Evolutionary conservation across 345 rosid genomes (phyloP).

Genomic region (Hirschfeldia incana): DNA sequence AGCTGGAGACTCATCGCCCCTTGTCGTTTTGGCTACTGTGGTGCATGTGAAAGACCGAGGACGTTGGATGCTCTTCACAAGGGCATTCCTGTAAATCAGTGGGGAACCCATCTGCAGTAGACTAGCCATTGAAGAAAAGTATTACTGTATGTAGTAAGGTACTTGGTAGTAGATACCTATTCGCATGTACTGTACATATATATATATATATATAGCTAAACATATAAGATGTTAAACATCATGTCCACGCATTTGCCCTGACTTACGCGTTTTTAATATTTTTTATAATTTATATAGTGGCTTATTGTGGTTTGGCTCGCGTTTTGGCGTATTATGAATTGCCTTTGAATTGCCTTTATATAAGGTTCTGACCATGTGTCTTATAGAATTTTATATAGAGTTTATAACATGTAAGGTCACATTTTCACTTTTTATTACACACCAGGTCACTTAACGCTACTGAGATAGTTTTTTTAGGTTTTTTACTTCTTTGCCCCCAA

Average conservation of each 20-base stretch:
- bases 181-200: background rate
- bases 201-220: background rate
- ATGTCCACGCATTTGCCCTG: background rate
- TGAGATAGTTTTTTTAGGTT: too few relatives aligned
- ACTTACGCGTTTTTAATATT: background rate
- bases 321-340: too few relatives aligned
- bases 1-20: background rate
- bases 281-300: background rate
- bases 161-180: background rate
- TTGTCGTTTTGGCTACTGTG: background rate
- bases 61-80: slow-evolving; percentile 12
- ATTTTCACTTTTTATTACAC: too few relatives aligned
- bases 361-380: too few relatives aligned
- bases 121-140: background rate
- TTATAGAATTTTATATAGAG: too few relatives aligned
- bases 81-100: background rate
- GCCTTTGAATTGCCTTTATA: too few relatives aligned
- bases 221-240: background rate
- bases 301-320: background rate
- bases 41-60: background rate
- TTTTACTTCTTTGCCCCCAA: too few relatives aligned
- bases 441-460: too few relatives aligned
- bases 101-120: background rate
- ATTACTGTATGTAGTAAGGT: background rate
- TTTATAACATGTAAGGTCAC: too few relatives aligned